Evolutionary conservation across 1,139 yeast species (phyloP).

Genomic region (Suhomyces wounanorum): DNA sequence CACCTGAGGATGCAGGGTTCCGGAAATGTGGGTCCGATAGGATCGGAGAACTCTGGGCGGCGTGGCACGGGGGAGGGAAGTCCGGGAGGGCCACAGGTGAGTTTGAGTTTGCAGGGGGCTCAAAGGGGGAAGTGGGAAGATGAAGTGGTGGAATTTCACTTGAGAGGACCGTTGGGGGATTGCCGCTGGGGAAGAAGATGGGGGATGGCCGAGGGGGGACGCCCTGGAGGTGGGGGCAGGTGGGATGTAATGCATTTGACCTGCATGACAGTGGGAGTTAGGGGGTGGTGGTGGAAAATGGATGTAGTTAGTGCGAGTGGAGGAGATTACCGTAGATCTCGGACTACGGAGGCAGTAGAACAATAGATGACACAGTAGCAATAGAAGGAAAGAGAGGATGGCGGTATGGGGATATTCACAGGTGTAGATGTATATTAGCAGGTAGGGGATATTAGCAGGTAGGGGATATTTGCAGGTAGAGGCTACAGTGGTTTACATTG

Average conservation of each 20-base stretch:
- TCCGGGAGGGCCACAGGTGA: not conserved
- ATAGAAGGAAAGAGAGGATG: no score
- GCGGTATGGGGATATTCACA: no score
- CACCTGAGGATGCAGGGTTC: slow-evolving; percentile 5
- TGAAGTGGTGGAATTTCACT: not conserved
- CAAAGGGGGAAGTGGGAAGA: not conserved
- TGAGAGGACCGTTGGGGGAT: no score
- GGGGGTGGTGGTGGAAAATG: not conserved
- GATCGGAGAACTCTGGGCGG: slow-evolving; percentile 2
- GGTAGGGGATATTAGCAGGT: no score
- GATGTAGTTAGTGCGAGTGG: not conserved
- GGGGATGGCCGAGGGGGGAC: not conserved
- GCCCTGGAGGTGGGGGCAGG: not conserved
- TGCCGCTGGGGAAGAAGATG: not conserved
- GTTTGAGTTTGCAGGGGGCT: not conserved
- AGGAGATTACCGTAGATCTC: not conserved
- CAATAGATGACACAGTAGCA: not conserved
- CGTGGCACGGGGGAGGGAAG: slow-evolving; percentile 4
- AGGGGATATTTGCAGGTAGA: no score
- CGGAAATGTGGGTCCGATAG: slow-evolving; percentile 5
- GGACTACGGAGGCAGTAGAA: not conserved
- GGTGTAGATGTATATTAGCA: no score
- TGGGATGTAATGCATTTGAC: not conserved
- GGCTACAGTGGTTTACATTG: no score
- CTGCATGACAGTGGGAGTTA: not conserved